Conservation (phyloP, 2,329 filamentous ascomycete species). For the Cordyceps militaris region DNA sequence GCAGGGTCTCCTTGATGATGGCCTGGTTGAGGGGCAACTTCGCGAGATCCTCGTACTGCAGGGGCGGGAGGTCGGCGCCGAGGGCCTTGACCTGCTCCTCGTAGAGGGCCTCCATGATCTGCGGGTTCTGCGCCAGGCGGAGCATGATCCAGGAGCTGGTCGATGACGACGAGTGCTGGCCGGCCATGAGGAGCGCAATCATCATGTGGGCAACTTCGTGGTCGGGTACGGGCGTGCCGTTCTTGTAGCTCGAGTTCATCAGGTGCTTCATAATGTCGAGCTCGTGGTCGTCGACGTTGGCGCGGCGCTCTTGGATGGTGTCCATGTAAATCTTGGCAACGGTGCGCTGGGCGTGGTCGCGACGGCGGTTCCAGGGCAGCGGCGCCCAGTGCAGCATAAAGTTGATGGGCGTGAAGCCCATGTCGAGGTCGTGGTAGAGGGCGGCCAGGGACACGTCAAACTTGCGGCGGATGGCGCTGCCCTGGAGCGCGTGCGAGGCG, state of each 20-base stretch:
- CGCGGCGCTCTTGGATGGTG: constrained; percentile 67
- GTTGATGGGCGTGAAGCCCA: constrained; percentile 84
- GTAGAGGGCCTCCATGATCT: constrained; percentile 74
- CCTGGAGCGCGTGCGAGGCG: constrained; percentile 77
- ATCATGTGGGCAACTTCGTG: constrained; percentile 86
- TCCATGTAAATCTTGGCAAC: constrained; percentile 78
- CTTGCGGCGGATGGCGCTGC: constrained; percentile 70
- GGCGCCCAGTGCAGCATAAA: constrained; percentile 86
- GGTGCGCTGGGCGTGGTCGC: constrained; percentile 71
- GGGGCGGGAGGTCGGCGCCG: constrained; percentile 65
- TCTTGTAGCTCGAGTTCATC: constrained; percentile 80
- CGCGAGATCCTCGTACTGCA: constrained; percentile 70
- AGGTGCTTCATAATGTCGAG: constrained; percentile 86
- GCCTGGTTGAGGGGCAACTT: constrained; percentile 76
- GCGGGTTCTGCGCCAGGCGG: constrained; percentile 67
- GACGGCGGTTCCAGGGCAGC: constrained; percentile 78
- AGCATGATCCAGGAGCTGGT: constrained; percentile 81
- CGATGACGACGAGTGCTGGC: constrained; percentile 82
- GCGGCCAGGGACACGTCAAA: constrained; percentile 76
- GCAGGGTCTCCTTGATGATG: constrained; percentile 85
- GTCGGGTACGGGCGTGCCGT: constrained; percentile 71
- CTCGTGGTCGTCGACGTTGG: constrained; percentile 40
- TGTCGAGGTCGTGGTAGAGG: constrained; percentile 82
- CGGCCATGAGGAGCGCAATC: constrained; percentile 89
- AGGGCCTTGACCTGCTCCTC: constrained; percentile 71